Evolutionary conservation across 331 rosid species (phyloP).

Genomic region (Telfairia occidentalis): DNA sequence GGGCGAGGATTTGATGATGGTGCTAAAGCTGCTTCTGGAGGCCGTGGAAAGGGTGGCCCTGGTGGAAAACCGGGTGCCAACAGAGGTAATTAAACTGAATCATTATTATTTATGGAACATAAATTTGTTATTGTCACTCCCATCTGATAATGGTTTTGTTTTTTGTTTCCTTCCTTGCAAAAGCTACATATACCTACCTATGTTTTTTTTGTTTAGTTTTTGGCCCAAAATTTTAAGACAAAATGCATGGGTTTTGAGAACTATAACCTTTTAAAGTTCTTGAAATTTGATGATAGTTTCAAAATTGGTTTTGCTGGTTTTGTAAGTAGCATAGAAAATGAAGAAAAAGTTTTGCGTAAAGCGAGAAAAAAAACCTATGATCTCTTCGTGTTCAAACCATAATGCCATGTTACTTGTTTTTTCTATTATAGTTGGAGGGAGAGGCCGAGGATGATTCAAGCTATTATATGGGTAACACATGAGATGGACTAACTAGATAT

Average conservation of each 20-base stretch:
- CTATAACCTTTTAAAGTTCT: not conserved
- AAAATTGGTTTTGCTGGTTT: not conserved
- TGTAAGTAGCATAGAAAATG: not conserved
- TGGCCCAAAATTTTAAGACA: too few relatives aligned
- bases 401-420: not conserved
- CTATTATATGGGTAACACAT: not conserved
- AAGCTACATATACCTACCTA: not conserved
- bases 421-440: conserved; percentile 1
- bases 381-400: not conserved
- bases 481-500: conserved; percentile 4
- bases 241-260: not conserved
- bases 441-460: conserved; percentile 5
- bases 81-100: conserved; percentile 45
- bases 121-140: not conserved
- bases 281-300: not conserved
- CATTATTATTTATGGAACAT: not conserved
- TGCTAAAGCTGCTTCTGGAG: conserved; percentile 60
- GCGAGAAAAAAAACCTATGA: not conserved
- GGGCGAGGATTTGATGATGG: conserved; percentile 96
- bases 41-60: conserved; percentile 83
- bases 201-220: not conserved
- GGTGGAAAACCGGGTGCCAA: conserved; percentile 72
- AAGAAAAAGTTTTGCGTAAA: not conserved
- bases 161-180: not conserved
- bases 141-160: not conserved